Percentiles rank a stretch among this genome's conserved stretches.
These are phyloP conservation scores for Orbilia brochopaga DNA, from an alignment of 2,329 filamentous ascomycete species.

Conservation along the genomic window DNA sequence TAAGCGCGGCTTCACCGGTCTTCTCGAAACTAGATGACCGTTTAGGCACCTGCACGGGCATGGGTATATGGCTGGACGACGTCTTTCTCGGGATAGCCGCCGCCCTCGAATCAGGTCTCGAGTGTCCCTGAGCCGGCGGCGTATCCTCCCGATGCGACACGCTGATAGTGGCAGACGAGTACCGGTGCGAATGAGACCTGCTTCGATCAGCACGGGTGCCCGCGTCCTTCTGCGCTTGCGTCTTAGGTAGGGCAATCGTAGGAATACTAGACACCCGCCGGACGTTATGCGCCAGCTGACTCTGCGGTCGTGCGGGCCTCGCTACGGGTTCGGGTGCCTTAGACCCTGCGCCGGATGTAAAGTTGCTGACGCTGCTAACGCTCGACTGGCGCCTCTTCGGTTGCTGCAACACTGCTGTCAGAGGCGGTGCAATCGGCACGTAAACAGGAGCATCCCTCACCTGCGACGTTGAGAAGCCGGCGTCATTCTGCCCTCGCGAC, in stretches of 20 bases:
- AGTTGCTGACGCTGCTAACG: constrained; percentile 30
- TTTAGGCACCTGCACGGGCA: constrained; percentile 8
- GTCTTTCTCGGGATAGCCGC: constrained; percentile 32
- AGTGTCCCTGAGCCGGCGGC: constrained; percentile 1
- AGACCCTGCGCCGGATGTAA: constrained; percentile 11
- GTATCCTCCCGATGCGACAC: constrained; percentile 1
- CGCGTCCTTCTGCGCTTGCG: constrained; percentile 22
- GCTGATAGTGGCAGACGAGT: constrained; percentile 13
- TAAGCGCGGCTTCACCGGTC: constrained; percentile 22
- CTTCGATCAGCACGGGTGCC: constrained; percentile 3
- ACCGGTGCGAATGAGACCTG: constrained; percentile 18
- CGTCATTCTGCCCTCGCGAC: background rate
- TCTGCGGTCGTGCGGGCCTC: constrained; percentile 2
- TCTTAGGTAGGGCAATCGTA: constrained; percentile 39
- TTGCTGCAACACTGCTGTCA: constrained; percentile 3
- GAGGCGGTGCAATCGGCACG: background rate
- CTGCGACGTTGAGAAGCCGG: constrained; percentile 6
- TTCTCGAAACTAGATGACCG: constrained; percentile 37
- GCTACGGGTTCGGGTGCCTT: constrained; percentile 19
- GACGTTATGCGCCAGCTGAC: constrained; percentile 13
- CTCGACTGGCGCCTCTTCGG: constrained; percentile 20
- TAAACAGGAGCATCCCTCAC: constrained; percentile 9
- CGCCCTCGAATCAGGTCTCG: constrained; percentile 17
- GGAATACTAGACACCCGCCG: constrained; percentile 46
- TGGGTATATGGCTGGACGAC: constrained; percentile 32